A percentile compares a stretch with the other conserved stretches of the same genome.
phyloP scores from a whole-genome alignment of 805 yeast species.

The Teunomyces panamensis region DNA sequence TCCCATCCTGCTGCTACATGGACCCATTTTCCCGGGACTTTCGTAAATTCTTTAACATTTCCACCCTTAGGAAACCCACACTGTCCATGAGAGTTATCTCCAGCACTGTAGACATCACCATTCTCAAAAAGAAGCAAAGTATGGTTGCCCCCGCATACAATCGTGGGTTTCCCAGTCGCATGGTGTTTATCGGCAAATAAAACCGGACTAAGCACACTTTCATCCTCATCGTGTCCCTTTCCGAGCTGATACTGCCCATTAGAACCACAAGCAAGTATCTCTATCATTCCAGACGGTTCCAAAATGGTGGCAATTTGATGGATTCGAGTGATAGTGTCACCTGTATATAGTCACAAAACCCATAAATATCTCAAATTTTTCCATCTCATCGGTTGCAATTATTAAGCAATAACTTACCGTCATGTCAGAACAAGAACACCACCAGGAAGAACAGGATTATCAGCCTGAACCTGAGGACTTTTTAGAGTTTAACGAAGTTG shows the following conservation, averaged over 20 bases:
- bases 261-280: slow-evolving; percentile 68
- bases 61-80: slow-evolving; percentile 31
- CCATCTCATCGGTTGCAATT: slow-evolving; percentile 4
- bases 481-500: slow-evolving; percentile 28
- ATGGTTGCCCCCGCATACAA: slow-evolving; percentile 87
- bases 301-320: too few relatives aligned
- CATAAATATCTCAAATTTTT: neutral
- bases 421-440: slow-evolving; percentile 9
- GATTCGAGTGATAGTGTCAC: neutral
- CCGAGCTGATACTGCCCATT: slow-evolving; percentile 83
- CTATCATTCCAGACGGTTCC: neutral
- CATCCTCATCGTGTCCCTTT: slow-evolving; percentile 48
- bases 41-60: slow-evolving; percentile 14
- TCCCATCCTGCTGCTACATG: slow-evolving; percentile 80
- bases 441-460: slow-evolving; percentile 6
- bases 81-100: slow-evolving; percentile 59
- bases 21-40: slow-evolving; percentile 32
- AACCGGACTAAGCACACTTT: slow-evolving; percentile 15
- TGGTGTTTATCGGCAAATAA: slow-evolving; percentile 9
- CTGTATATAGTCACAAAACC: neutral
- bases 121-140: slow-evolving; percentile 54
- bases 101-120: slow-evolving; percentile 57
- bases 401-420: neutral
- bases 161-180: slow-evolving; percentile 14
- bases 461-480: slow-evolving; percentile 27